A percentile compares a stretch with the other conserved stretches of the same genome.
These are phyloP conservation scores for Pseudogymnoascus sp. DNA, from an alignment of 2,329 filamentous ascomycete species.

Conservation along the genomic window DNA sequence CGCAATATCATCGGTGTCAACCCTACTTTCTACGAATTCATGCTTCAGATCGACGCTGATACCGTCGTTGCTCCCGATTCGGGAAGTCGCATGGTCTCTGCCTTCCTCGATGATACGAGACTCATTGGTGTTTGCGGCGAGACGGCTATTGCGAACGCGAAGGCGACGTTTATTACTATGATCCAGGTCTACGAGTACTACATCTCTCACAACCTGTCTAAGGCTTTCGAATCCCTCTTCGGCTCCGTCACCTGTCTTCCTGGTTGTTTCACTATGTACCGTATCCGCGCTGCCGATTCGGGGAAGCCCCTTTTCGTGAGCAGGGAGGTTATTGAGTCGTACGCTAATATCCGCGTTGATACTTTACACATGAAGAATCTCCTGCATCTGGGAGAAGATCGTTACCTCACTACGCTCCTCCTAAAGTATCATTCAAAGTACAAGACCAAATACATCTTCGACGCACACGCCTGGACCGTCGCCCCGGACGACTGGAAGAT, in stretches of 20 bases:
- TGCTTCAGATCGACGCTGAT: constrained; percentile 95
- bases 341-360: constrained; percentile 89
- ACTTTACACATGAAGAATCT: constrained; percentile 99
- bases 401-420: constrained; percentile 89
- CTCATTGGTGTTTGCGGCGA: constrained; percentile 94
- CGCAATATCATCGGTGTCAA: constrained; percentile 98
- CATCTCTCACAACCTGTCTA: constrained; percentile 94
- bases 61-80: constrained; percentile 87
- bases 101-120: constrained; percentile 85
- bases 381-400: constrained; percentile 92
- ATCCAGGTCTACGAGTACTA: constrained; percentile 99
- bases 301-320: constrained; percentile 96
- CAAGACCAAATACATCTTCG: constrained; percentile 96
- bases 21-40: constrained; percentile 95
- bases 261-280: constrained; percentile 99
- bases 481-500: constrained; percentile 93
- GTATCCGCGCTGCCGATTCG: constrained; percentile 85
- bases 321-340: constrained; percentile 78
- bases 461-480: constrained; percentile 88
- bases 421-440: constrained; percentile 88
- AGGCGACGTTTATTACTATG: constrained; percentile 92
- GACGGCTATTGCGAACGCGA: constrained; percentile 86
- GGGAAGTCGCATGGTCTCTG: constrained; percentile 81
- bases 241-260: constrained; percentile 95
- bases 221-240: constrained; percentile 95